Base-by-base conservation (phyloP, 2,329 filamentous ascomycete species). In the Fusarium foetens region DNA sequence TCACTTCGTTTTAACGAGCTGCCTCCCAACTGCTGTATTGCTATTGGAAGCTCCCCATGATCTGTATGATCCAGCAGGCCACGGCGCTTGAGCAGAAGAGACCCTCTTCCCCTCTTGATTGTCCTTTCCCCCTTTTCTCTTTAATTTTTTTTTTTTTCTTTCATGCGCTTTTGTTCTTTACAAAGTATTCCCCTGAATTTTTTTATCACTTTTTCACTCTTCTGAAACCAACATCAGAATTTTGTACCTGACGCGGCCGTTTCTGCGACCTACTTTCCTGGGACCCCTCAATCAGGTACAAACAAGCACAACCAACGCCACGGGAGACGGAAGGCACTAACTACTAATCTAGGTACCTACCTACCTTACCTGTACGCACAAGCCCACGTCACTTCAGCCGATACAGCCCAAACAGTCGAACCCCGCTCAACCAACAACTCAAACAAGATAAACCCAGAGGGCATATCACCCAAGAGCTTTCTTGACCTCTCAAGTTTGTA, bases 231-330 rank as follows among this genome's bases (percentile, higher is more conserved):
- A 53, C 39, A 33, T 31, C n/a, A 45, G 33, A 54, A 13, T 58
- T 52, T 65, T 66, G 75, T 77, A 70, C 74, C 74, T 76, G 68
- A 65, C 59, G 73, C 73, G 77, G 62, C 77, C 77, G 70, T 77
- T 76, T 77, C 75, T 79, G 77, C 77, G 77, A 75, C 77, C 77
- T 60, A 54, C 27, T 49, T 31, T 49, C 8, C 67, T 74, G 74
- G 70, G 72, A 66, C 63, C 73, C 49, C 58, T 64, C 67, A 62
- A 49, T 64, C 66, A 62, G 52, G 62, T 59, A 57, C 51, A 29
- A 41, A 53, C 42, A 36, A 35, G 36, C 27, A 29, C 35, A 63
- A 25, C 38, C 43, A 66, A 35, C 53, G 49, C 62, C 31, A 62
- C 71, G 61, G 61, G 60, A 57, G 66, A 38, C 23, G 19, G 31